Base-by-base conservation (phyloP, 768 basidiomycete species). In the Auricularia auricula-judae region DNA sequence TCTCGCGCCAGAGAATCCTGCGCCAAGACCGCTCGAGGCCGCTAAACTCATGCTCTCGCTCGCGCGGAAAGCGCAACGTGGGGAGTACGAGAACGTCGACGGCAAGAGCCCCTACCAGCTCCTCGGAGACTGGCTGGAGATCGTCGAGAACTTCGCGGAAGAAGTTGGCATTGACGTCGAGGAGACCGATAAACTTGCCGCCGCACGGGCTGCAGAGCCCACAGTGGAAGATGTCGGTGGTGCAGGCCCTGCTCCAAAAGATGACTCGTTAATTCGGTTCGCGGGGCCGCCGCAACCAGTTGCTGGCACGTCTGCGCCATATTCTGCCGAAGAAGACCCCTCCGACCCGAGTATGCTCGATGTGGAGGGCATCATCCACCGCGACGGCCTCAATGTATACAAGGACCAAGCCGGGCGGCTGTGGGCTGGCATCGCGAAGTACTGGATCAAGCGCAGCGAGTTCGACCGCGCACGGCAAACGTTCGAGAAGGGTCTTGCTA, bases 361-460 rank as follows among this genome's bases (percentile, higher is more conserved):
- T 71, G 86, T 99, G 65, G 95, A 96, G 70, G 77, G 79, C 43
- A 88, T 99, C 65, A 82, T 99, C 47, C 82, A 82, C 35, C 84
- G 86, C 67, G 94, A 98, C 68, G 97, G 97, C 16, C 79, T 99
- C 33, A 80, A 79, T 2, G 79, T 95, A 18, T 98, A 98, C 76
- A 93, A 93, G 72, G 97, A 99, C 73, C 97, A 99, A 76, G 93
- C 95, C 2, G 97, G 97, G 11, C 85, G 92, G 61, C 76, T 99
- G 35, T 99, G 95, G 96, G 89, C 93, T 4, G 97, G 96, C 0
- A 76, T 98, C 35, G 95, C 95, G 1, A 98, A 95, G 0, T 98
- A 96, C 72, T 99, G 96, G 96, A 95, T 95, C 74, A 97, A 97
- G 76, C 87, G 93, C 4, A 92, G 84, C 63, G 97, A 98, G 72